A percentile compares a stretch with the other conserved stretches of the same genome.
Conservation (phyloP, 345 rosid species). For the Eucalyptus curtisii region DNA sequence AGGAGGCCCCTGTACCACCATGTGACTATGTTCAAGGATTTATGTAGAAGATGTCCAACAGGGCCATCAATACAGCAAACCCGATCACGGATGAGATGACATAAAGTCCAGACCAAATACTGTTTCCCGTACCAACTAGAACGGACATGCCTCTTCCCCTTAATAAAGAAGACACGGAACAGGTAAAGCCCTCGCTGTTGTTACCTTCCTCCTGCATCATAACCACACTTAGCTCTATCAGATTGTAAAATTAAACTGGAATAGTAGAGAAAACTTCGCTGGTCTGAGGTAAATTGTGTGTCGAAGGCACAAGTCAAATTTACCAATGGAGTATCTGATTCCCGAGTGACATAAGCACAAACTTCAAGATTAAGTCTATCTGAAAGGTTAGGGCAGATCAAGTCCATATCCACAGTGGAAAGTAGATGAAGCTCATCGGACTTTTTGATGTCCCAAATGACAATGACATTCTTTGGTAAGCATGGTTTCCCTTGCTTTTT, state of each 20-base stretch:
- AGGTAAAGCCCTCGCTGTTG: slow-evolving; percentile 3
- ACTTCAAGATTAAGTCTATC: slow-evolving; percentile 45
- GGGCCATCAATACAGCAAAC: slow-evolving; percentile 21
- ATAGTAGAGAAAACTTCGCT: slow-evolving; percentile 6
- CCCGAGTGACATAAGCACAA: slow-evolving; percentile 56
- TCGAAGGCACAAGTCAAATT: neutral
- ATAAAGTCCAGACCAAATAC: slow-evolving; percentile 68
- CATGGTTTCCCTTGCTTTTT: slow-evolving; percentile 43
- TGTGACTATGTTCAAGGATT: slow-evolving; percentile 31
- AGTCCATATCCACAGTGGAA: slow-evolving; percentile 38
- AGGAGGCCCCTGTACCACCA: slow-evolving; percentile 94
- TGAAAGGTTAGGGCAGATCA: slow-evolving; percentile 44
- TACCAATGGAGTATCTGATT: slow-evolving; percentile 58
- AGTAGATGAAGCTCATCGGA: slow-evolving; percentile 75
- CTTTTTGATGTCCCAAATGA: slow-evolving; percentile 88
- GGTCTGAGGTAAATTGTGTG: neutral
- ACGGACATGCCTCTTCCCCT: slow-evolving; percentile 43
- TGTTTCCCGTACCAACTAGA: slow-evolving; percentile 75
- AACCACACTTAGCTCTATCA: slow-evolving; percentile 1
- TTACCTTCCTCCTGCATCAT: slow-evolving; percentile 52
- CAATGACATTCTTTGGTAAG: slow-evolving; percentile 67
- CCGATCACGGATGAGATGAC: slow-evolving; percentile 46
- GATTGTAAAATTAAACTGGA: neutral
- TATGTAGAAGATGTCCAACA: slow-evolving; percentile 42
- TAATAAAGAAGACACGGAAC: slow-evolving; percentile 15